A percentile compares a stretch with the other conserved stretches of the same genome.
phyloP scores from a whole-genome alignment of 441 rosid genomes.

The Jatropha multifida region DNA sequence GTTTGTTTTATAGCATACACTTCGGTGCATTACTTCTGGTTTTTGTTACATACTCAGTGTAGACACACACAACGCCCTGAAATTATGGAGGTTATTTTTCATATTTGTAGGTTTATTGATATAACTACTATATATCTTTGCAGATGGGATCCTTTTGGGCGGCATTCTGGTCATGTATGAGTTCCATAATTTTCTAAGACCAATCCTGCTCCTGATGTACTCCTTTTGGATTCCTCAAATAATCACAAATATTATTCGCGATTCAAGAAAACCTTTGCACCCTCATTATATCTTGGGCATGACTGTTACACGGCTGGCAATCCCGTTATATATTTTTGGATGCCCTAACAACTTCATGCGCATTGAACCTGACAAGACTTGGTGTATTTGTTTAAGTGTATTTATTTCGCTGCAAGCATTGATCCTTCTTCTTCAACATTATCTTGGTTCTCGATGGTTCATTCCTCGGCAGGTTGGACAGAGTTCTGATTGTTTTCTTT shows the following conservation, averaged over 20 bases:
- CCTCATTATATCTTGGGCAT: slow-evolving; percentile 92
- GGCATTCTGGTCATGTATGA: slow-evolving; percentile 96
- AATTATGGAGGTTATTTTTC: neutral
- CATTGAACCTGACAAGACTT: slow-evolving; percentile 70
- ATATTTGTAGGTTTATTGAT: slow-evolving; percentile 4
- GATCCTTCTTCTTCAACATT: slow-evolving; percentile 89
- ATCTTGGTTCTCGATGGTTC: slow-evolving; percentile 95
- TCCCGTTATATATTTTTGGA: slow-evolving; percentile 85
- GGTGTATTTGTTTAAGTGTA: slow-evolving; percentile 71
- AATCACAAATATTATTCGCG: slow-evolving; percentile 75
- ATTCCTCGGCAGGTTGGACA: slow-evolving; percentile 84
- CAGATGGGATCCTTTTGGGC: slow-evolving; percentile 98
- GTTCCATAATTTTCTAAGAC: slow-evolving; percentile 79
- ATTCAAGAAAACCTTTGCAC: slow-evolving; percentile 94
- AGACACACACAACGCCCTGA: neutral
- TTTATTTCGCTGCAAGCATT: slow-evolving; percentile 81
- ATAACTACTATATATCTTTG: slow-evolving; percentile 23
- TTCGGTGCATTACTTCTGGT: neutral
- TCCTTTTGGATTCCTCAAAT: slow-evolving; percentile 98
- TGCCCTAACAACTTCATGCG: slow-evolving; percentile 98
- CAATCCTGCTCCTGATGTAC: slow-evolving; percentile 76
- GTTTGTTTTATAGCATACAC: neutral
- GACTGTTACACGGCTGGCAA: slow-evolving; percentile 80
- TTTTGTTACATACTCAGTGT: neutral
- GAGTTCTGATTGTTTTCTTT: slow-evolving; percentile 4